Percentiles rank a stretch among this genome's conserved stretches.
phyloP scores from a whole-genome alignment of 73 alveolate species.

The Paraurostyla sp. region DNA sequence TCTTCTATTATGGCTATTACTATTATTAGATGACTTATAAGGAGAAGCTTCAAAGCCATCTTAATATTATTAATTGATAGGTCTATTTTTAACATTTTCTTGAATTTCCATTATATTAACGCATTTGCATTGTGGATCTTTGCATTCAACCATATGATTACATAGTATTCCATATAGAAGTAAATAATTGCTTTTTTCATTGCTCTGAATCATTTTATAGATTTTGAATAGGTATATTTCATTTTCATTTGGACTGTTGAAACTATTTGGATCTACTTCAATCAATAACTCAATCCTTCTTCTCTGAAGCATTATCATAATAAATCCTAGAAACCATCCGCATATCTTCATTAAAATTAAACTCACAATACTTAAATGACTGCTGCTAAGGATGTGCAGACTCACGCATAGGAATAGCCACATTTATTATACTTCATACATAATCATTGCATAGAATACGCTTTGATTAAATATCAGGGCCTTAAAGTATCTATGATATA shows the following conservation, averaged over 20 bases:
- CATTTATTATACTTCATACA: constrained; percentile 28
- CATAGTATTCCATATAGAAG: constrained; percentile 28
- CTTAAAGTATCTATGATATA: background rate
- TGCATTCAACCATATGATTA: constrained; percentile 28
- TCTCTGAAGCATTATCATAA: background rate
- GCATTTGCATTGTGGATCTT: constrained; percentile 11
- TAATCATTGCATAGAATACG: constrained; percentile 6
- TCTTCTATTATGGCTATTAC: too few species aligned
- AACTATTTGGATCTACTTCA: background rate
- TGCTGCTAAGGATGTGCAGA: background rate
- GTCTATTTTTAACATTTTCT: constrained; percentile 30
- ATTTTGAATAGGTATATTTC: constrained; percentile 45
- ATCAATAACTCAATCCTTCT: background rate
- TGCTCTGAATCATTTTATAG: background rate
- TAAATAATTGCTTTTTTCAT: background rate
- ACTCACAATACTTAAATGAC: background rate
- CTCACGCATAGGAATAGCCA: constrained; percentile 26
- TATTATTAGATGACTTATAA: too few species aligned
- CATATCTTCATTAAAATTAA: background rate
- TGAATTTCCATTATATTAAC: constrained; percentile 2
- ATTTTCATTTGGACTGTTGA: background rate
- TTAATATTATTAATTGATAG: too few species aligned
- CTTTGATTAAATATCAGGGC: constrained; percentile 17
- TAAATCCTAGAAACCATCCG: background rate
- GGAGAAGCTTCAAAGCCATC: background rate